Base-by-base conservation (phyloP, 2,329 filamentous ascomycete genomes). In the Fusarium cicatricum region DNA sequence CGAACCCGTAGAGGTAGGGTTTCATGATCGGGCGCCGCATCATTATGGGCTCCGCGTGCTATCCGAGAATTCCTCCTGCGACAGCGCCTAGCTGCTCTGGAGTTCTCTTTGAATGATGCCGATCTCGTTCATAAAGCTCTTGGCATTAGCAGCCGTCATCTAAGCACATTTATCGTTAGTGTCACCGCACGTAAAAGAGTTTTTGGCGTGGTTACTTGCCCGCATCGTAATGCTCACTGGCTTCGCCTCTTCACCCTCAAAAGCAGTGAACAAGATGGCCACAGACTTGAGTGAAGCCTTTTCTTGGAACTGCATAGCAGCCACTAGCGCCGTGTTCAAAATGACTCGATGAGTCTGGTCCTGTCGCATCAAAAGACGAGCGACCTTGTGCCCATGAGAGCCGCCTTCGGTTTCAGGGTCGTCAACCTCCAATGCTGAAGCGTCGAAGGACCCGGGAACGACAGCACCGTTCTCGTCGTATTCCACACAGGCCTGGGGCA, bases 311-410 rank as follows among this genome's bases (percentile, higher is more conserved):
- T 86, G 86, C 84, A 96, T 90, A 5, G 87, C 85, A 52, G 90
- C 89, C 55, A 92, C 85, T 55, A 98, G 82, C 1, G 88, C 86
- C 1, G 90, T 91, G 76, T 98, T 98, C 44, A 98, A 80, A 58
- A 97, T 88, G 48, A 98, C 87, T 17, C 92, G 86, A 68, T 93
- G 87, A 1, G 91, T 95, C 56, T 92, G 92, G 69, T 97, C 93
- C 64, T 96, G 92, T 15, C 94, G 89, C 87, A 97, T 92, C 58
- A 98, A 84, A 63, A 98, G 84, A 36, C 94, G 89, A 19, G 89
- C 82, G 52, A 85, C 79, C 62, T 82, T 82, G 45, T 78, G 74
- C 15, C 65, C 62, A 53, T 66, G 60, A 8, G 54, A 42, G 2
- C 62, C 65, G 33, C 67, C 70, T 16, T 64, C 66, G 4, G 64